Conservation (phyloP, 148 eudicot genomes). For the Pharnaceum exiguum region DNA sequence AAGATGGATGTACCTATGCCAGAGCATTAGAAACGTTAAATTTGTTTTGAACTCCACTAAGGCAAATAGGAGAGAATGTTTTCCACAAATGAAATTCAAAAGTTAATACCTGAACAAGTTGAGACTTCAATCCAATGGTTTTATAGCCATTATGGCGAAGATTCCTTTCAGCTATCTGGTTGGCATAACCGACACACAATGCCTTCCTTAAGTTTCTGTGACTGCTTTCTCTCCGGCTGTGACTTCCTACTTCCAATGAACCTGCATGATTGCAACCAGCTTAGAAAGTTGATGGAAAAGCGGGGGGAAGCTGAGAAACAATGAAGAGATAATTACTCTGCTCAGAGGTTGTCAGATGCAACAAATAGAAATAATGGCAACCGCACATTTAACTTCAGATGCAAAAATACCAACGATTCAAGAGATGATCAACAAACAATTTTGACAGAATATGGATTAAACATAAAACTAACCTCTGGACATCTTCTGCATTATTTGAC, state of each 20-base stretch:
- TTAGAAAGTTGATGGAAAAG: background rate
- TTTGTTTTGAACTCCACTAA: background rate
- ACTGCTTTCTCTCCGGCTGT: slow-evolving; percentile 45
- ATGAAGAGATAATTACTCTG: background rate
- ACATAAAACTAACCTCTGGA: slow-evolving; percentile 48
- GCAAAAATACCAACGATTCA: background rate
- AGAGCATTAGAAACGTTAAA: background rate
- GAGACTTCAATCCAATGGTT: slow-evolving; percentile 82
- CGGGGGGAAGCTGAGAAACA: background rate
- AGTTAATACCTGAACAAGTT: slow-evolving; percentile 67
- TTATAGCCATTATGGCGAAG: slow-evolving; percentile 87
- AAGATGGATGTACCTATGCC: slow-evolving; percentile 83
- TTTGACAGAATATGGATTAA: background rate
- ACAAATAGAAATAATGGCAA: too few species aligned
- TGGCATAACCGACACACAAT: slow-evolving; percentile 78
- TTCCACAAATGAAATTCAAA: background rate
- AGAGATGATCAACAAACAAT: background rate
- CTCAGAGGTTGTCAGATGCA: too few species aligned
- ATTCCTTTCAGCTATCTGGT: slow-evolving; percentile 94
- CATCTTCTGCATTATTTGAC: slow-evolving; percentile 87
- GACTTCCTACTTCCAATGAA: slow-evolving; percentile 62
- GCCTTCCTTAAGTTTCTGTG: slow-evolving; percentile 82
- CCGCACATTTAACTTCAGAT: background rate
- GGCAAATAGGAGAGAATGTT: background rate
- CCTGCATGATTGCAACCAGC: slow-evolving; percentile 24